Evolutionary conservation across 768 basidiomycete genomes (phyloP).

Genomic region (Termitomyces sp.): DNA sequence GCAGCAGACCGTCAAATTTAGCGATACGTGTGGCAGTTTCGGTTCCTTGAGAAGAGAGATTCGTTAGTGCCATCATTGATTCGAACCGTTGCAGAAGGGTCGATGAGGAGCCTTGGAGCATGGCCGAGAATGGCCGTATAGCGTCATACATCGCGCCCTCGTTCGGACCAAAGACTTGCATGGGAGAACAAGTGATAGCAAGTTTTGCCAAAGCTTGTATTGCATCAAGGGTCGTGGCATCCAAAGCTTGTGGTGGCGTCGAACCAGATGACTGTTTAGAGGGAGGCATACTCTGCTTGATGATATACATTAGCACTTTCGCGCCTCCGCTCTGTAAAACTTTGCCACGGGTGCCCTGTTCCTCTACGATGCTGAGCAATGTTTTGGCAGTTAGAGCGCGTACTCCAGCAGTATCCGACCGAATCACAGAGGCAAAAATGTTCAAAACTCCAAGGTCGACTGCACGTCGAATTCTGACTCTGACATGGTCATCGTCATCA

Average conservation of each 20-base stretch:
- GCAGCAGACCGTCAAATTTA: conserved; percentile 50
- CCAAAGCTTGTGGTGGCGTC: conserved; percentile 25
- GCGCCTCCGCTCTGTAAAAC: conserved; percentile 77
- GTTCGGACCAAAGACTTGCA: conserved; percentile 87
- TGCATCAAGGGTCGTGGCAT: conserved; percentile 47
- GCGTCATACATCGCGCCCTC: conserved; percentile 72
- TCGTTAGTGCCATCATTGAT: conserved; percentile 93
- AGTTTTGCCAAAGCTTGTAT: conserved; percentile 92
- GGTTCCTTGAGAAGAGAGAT: conserved; percentile 75
- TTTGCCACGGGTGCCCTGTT: conserved; percentile 69
- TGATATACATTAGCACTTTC: conserved; percentile 55
- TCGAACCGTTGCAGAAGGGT: conserved; percentile 86
- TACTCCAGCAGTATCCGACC: conserved; percentile 60
- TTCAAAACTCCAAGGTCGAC: conserved; percentile 60
- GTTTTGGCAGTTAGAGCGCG: conserved; percentile 54
- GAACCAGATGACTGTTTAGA: conserved; percentile 21
- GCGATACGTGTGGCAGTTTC: conserved; percentile 66
- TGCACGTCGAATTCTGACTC: conserved; percentile 48
- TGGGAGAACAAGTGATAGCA: conserved; percentile 85
- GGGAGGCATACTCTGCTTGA: conserved; percentile 39
- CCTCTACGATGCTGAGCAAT: conserved; percentile 69
- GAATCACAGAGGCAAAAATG: conserved; percentile 52
- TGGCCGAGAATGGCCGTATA: conserved; percentile 72
- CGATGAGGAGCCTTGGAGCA: conserved; percentile 66
- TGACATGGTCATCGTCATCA: conserved; percentile 67